Conservation (phyloP, 495 filamentous ascomycete species). For the Penicillium desertorum region DNA sequence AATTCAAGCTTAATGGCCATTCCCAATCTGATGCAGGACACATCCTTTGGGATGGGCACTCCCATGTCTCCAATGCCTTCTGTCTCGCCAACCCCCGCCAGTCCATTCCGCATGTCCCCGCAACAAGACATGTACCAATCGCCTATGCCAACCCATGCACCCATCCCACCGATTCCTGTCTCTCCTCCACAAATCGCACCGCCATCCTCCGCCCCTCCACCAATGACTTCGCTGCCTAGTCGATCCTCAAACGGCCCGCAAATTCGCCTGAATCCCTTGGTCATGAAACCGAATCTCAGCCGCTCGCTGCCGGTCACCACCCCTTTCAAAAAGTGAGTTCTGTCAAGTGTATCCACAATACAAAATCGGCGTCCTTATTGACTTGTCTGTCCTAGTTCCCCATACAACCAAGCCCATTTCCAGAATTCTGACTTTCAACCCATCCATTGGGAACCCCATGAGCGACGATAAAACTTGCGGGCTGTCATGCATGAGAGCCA, state of each 20-base stretch:
- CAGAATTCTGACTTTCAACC: slow-evolving; percentile 84
- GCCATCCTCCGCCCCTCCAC: slow-evolving; percentile 37
- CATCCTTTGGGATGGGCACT: slow-evolving; percentile 37
- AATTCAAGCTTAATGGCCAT: slow-evolving; percentile 54
- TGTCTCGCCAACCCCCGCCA: slow-evolving; percentile 49
- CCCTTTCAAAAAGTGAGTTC: slow-evolving; percentile 47
- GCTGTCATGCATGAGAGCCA: background rate
- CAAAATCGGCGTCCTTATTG: slow-evolving; percentile 32
- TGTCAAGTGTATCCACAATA: background rate
- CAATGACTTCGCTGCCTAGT: slow-evolving; percentile 39
- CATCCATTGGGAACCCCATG: slow-evolving; percentile 47
- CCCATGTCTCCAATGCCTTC: slow-evolving; percentile 38
- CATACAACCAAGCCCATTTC: slow-evolving; percentile 82
- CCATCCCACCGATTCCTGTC: slow-evolving; percentile 33
- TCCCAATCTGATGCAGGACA: slow-evolving; percentile 46
- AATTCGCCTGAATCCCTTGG: slow-evolving; percentile 50
- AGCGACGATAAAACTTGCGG: slow-evolving; percentile 25
- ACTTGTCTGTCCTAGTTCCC: slow-evolving; percentile 55
- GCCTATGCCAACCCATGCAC: slow-evolving; percentile 34
- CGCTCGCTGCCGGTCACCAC: slow-evolving; percentile 45
- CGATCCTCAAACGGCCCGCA: slow-evolving; percentile 43
- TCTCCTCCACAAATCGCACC: slow-evolving; percentile 27
- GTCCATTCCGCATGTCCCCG: slow-evolving; percentile 46
- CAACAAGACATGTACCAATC: slow-evolving; percentile 43
- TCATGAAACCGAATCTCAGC: slow-evolving; percentile 49